Percentiles rank a stretch among this genome's conserved stretches.
phyloP scores from a whole-genome alignment of 129 eudicot species.

The Erigeron canadensis region DNA sequence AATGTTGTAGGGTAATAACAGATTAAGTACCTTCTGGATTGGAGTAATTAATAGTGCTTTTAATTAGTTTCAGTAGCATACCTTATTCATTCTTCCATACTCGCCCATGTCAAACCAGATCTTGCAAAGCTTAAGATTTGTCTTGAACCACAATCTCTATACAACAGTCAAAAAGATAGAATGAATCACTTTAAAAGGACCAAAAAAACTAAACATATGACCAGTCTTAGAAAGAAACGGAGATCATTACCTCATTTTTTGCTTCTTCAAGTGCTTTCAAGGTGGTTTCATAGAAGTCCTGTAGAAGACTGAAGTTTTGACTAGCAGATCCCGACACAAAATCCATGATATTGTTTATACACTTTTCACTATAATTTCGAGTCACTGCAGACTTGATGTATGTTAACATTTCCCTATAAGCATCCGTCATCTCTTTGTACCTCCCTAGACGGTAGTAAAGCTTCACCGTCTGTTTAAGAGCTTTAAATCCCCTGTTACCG shows the following conservation, averaged over 20 bases:
- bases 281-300: conserved; percentile 95
- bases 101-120: conserved; percentile 99
- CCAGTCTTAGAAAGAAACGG: not conserved
- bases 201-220: not conserved
- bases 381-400: conserved; percentile 98
- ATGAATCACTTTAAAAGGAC: conserved; percentile 8
- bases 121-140: conserved; percentile 97
- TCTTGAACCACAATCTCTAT: conserved; percentile 98
- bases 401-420: conserved; percentile 94
- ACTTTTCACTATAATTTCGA: conserved; percentile 93
- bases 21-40: not conserved
- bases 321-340: conserved; percentile 98
- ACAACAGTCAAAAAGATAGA: not conserved
- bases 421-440: conserved; percentile 97
- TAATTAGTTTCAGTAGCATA: conserved; percentile 18
- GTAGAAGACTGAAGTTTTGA: conserved; percentile 86
- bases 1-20: conserved; percentile 11
- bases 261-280: conserved; percentile 99
- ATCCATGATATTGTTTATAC: conserved; percentile 98
- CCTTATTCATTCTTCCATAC: conserved; percentile 97
- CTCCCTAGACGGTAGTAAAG: conserved; percentile 85
- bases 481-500: conserved; percentile 88
- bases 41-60: not conserved
- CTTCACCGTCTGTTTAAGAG: conserved; percentile 95
- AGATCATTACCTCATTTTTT: conserved; percentile 69